Evolutionary conservation across 2,329 filamentous ascomycete genomes (phyloP).

Genomic region (Penicillium sp.): DNA sequence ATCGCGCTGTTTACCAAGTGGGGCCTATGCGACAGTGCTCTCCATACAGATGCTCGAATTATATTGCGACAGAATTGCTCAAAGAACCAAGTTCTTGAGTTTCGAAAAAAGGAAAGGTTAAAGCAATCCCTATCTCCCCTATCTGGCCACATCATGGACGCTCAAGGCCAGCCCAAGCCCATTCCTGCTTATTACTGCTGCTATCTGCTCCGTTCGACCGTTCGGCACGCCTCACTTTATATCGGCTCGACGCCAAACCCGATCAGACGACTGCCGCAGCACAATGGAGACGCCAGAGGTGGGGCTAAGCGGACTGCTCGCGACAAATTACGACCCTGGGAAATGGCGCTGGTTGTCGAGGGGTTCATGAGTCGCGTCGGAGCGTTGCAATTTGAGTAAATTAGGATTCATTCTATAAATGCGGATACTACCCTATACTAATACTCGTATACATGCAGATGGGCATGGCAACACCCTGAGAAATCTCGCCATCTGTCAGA

Average conservation of each 20-base stretch:
- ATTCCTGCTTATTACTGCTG: slow-evolving; percentile 92
- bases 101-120: not conserved
- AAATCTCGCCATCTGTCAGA: slow-evolving; percentile 66
- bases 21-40: not conserved
- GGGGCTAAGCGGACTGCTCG: slow-evolving; percentile 78
- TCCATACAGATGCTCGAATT: not conserved
- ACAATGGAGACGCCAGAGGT: slow-evolving; percentile 83
- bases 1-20: slow-evolving; percentile 8
- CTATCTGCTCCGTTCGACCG: slow-evolving; percentile 84
- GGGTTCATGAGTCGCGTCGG: slow-evolving; percentile 87
- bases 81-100: not conserved
- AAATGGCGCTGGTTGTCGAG: slow-evolving; percentile 83
- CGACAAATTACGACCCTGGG: slow-evolving; percentile 76
- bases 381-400: slow-evolving; percentile 91
- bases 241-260: slow-evolving; percentile 92
- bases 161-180: slow-evolving; percentile 50
- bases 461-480: slow-evolving; percentile 89
- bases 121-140: not conserved
- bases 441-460: slow-evolving; percentile 56
- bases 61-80: not conserved
- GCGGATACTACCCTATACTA: not conserved
- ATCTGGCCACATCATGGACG: slow-evolving; percentile 24
- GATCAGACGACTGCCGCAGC: slow-evolving; percentile 79
- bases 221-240: slow-evolving; percentile 72
- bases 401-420: slow-evolving; percentile 19